Evolutionary conservation across 139 green algal genomes (phyloP), one percentile per base, ranked within the genome.

Genomic region (Tetradesmus lagerheimii): DNA sequence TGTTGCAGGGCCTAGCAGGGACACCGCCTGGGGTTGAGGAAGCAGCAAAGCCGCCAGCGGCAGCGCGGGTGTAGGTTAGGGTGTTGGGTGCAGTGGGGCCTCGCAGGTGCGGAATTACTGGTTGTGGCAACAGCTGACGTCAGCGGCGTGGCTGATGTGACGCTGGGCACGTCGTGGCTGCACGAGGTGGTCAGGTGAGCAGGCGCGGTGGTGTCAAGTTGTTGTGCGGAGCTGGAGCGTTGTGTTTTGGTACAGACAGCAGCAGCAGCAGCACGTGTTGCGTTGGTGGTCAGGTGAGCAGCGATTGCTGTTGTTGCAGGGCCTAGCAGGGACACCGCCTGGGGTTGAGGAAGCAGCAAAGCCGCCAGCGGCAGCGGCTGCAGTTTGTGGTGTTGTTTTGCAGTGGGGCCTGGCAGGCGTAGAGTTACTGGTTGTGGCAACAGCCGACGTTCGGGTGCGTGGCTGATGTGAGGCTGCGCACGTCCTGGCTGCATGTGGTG

Each of bases 161-260:
- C 39, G 6, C 37, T 88, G 31, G 83, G 83, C 62, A 80, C 83
- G 4, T 80, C 62, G 5, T 88, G 83, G 83, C 64, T 88, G 41
- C 83, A 88, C 31, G 83, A 88, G 83, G 64, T 64, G 4, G 83
- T 88, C 11, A 41, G 78, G 78, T 84, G 78, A 37, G 76, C 25
- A 20, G 8, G 47, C 12, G 47, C 47, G 6, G 12, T 2, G 74
- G 4, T 15, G 74, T 4, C 45, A 9, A n/a, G 74, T 5, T 37
- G 5, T 27, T 41, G 35, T 12, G 14, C 2, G n/a, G 71, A 6
- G 31, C 9, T 43, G 71, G 15, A 38, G 71, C 71, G n/a, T 11
- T 4, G 8, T 41, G 20, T 27, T 5, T 35, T 31, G 64, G 64
- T 35, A 75, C 3, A 12, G 64, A 75, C 3, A 12, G 64, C 27